Percentiles rank a stretch among this genome's conserved stretches.
These are phyloP conservation scores for Ogataea methanolica DNA, from an alignment of 805 yeast species.

Conservation along the genomic window DNA sequence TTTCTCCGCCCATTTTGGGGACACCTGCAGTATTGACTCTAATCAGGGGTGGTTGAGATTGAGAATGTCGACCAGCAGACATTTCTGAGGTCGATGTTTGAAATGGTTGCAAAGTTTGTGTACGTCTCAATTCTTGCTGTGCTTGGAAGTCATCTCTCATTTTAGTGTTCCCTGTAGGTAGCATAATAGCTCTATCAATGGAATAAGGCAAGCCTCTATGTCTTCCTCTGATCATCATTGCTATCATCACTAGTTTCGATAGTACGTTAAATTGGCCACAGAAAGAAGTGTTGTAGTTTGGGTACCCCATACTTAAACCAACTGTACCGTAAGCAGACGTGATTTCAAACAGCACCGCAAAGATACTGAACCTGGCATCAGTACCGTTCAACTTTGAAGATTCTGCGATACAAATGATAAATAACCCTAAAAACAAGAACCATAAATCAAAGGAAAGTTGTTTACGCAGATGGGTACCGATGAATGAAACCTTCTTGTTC, in stretches of 20 bases:
- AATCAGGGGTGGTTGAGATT: conserved; percentile 6
- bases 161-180: conserved; percentile 66
- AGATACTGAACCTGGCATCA: conserved; percentile 53
- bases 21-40: conserved; percentile 12
- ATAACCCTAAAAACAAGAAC: conserved; percentile 84
- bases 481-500: conserved; percentile 52
- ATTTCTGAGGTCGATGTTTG: conserved; percentile 4
- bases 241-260: conserved; percentile 80
- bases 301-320: conserved; percentile 85
- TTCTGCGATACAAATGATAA: conserved; percentile 84
- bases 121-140: conserved; percentile 33
- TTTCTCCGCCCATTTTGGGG: no score
- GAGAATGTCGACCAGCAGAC: neutral
- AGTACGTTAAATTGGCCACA: conserved; percentile 65
- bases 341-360: conserved; percentile 77
- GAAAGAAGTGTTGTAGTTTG: conserved; percentile 62
- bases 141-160: conserved; percentile 60
- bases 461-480: conserved; percentile 83
- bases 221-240: conserved; percentile 90
- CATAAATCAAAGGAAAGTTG: conserved; percentile 93
- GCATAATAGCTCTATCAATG: conserved; percentile 87
- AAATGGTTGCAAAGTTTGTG: conserved; percentile 18
- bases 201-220: conserved; percentile 95
- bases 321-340: conserved; percentile 97
- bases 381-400: conserved; percentile 51